Conservation (phyloP, 768 basidiomycete genomes). For the Psilocybe tampanensis region DNA sequence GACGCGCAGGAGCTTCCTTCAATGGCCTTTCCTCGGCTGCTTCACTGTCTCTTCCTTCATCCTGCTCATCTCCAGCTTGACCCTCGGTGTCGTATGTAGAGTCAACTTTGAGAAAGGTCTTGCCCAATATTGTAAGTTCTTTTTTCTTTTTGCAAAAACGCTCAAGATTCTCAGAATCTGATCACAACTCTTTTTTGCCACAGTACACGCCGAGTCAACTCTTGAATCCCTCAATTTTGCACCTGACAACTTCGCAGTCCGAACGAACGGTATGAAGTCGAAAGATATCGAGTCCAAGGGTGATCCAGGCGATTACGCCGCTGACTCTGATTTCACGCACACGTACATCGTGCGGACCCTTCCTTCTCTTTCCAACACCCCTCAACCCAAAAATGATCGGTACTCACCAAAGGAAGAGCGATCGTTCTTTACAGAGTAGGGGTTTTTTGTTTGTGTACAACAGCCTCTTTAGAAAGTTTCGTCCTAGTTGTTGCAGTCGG, state of each 20-base stretch:
- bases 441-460: not conserved
- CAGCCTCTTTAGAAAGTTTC: not conserved
- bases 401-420: constrained; percentile 3
- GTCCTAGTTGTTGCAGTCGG: no score
- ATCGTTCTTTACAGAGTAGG: constrained; percentile 9
- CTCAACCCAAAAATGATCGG: not conserved
- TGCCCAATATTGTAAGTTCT: constrained; percentile 52
- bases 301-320: constrained; percentile 4
- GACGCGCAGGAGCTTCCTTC: constrained; percentile 42
- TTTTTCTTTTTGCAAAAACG: not conserved
- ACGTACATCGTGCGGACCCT: constrained; percentile 13
- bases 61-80: constrained; percentile 41
- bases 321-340: constrained; percentile 4
- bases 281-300: constrained; percentile 5
- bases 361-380: not conserved
- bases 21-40: constrained; percentile 53
- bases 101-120: constrained; percentile 58
- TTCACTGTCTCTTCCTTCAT: constrained; percentile 47
- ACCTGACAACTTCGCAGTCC: constrained; percentile 39
- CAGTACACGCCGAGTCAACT: constrained; percentile 41
- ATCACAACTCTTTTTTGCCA: constrained; percentile 4
- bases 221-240: constrained; percentile 41
- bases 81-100: constrained; percentile 51
- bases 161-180: not conserved
- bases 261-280: not conserved